phyloP scores from a whole-genome alignment of 768 basidiomycete species.

The Solioccasus polychromus region DNA sequence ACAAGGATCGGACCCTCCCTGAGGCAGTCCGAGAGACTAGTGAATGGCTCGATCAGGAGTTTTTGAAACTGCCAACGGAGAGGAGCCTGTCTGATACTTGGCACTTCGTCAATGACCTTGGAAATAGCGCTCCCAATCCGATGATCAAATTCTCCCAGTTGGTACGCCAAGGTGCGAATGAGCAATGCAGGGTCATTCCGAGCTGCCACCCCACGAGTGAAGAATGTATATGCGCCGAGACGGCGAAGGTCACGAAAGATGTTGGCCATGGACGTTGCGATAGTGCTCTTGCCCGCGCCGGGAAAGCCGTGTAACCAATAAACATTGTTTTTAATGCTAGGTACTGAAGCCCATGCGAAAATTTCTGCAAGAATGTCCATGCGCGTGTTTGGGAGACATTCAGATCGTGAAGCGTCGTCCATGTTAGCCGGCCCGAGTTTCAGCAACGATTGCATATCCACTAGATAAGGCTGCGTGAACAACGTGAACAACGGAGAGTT shows the following conservation, averaged over 20 bases:
- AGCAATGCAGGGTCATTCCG: conserved; percentile 29
- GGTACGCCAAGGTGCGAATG: conserved; percentile 35
- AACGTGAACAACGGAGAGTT: background rate
- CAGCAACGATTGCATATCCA: conserved; percentile 17
- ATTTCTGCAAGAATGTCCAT: conserved; percentile 28
- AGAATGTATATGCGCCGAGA: conserved; percentile 37
- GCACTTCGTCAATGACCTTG: conserved; percentile 20
- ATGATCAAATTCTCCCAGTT: conserved; percentile 31
- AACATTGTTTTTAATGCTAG: conserved; percentile 18
- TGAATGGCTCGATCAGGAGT: conserved; percentile 32
- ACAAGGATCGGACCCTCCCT: conserved; percentile 29
- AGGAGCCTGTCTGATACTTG: conserved; percentile 29
- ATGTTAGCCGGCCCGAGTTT: conserved; percentile 30
- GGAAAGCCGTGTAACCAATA: conserved; percentile 37
- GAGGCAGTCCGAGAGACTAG: conserved; percentile 12
- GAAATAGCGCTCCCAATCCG: conserved; percentile 29
- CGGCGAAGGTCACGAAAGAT: conserved; percentile 30
- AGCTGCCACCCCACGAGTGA: conserved; percentile 30
- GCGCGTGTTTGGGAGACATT: conserved; percentile 32
- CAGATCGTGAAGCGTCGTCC: conserved; percentile 22
- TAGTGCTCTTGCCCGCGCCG: conserved; percentile 36
- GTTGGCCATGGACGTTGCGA: conserved; percentile 35
- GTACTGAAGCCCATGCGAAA: conserved; percentile 23
- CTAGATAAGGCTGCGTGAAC: conserved; percentile 10
- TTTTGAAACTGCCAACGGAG: conserved; percentile 33